Evolutionary conservation across 139 green algal genomes (phyloP), one percentile per base, ranked within the genome.

Genomic region (Chlorella sp.): DNA sequence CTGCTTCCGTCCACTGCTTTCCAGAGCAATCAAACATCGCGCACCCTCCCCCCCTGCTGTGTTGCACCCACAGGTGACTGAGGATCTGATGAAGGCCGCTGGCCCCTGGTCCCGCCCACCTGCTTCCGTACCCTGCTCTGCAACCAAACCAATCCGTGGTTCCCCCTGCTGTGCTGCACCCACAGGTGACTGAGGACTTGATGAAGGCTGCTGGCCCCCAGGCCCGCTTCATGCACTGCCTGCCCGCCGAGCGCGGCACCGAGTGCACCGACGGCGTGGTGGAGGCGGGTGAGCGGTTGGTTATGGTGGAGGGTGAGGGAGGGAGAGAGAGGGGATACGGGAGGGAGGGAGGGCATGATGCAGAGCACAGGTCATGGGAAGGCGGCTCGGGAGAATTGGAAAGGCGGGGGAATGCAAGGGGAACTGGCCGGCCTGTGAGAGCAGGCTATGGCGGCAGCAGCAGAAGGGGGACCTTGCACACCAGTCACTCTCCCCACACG

Each of bases 221-320:
- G 48, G 96, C 95, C 24, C 94, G 96, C 34, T 99, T 99, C 95
- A 97, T 99, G 96, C 98, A 99, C 94, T 99, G 98, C 93, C 91
- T 99, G 61, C 98, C 98, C 32, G 98, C 98, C 5, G 97, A 99
- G 94, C 92, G 97, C 68, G 97, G 97, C 34, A 89, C 96, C n/a
- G 97, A 99, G 93, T 94, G 92, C 73, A 98, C 94, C 15, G 97
- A 99, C 86, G 97, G 89, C 21, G 98, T 99, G 30, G 97, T 99
- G 81, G 98, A 99, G 95, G 91, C 82, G 22, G 53, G 89, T 91
- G 83, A 60, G 88, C 53, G 78, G 36, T 32, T 78, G 71, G 28
- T 28, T 78, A 30, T 36, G 71, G 28, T 28, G 4, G 71, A 21
- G 28, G 36, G 71, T 39, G 26, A 21, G 71, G 26, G 71, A 3